Percentiles rank a stretch among this genome's conserved stretches.
Conservation (phyloP, 768 basidiomycete genomes). For the Pleurotus salmoneostramineus region DNA sequence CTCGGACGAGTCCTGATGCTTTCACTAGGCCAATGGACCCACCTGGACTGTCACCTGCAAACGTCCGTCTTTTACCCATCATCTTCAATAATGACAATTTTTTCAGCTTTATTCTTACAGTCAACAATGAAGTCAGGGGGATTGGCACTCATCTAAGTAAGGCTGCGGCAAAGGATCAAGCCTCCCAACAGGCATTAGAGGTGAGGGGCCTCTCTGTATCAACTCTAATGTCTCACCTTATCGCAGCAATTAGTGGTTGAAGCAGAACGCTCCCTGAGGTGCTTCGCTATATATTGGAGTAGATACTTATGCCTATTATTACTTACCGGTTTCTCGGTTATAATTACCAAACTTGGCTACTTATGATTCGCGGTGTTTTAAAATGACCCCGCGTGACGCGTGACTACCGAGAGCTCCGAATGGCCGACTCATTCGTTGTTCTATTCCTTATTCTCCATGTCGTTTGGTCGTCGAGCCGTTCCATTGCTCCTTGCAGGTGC, state of each 20-base stretch:
- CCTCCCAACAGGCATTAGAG: conserved; percentile 40
- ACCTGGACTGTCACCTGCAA: conserved; percentile 57
- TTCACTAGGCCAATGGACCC: conserved; percentile 6
- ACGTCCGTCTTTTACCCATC: conserved; percentile 31
- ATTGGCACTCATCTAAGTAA: conserved; percentile 40
- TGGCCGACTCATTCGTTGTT: neutral
- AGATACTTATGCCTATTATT: neutral
- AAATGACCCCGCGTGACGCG: conserved; percentile 4
- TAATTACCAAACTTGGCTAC: neutral
- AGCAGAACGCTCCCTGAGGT: neutral
- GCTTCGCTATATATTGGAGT: neutral
- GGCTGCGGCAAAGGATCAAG: conserved; percentile 40
- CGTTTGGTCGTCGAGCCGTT: conserved; percentile 34
- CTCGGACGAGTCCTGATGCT: too few species aligned
- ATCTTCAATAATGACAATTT: neutral
- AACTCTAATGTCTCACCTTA: too few species aligned
- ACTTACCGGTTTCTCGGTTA: neutral
- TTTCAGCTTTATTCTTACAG: conserved; percentile 22
- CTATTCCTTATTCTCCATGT: conserved; percentile 12
- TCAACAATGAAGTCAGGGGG: conserved; percentile 44
- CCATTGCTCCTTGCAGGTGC: conserved; percentile 54
- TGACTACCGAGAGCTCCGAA: neutral
- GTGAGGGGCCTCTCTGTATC: conserved; percentile 17
- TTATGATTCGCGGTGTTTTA: conserved; percentile 17
- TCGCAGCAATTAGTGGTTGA: too few species aligned